Conservation (phyloP, 2,329 filamentous ascomycete species). For the Trichoderma atrobrunneum region DNA sequence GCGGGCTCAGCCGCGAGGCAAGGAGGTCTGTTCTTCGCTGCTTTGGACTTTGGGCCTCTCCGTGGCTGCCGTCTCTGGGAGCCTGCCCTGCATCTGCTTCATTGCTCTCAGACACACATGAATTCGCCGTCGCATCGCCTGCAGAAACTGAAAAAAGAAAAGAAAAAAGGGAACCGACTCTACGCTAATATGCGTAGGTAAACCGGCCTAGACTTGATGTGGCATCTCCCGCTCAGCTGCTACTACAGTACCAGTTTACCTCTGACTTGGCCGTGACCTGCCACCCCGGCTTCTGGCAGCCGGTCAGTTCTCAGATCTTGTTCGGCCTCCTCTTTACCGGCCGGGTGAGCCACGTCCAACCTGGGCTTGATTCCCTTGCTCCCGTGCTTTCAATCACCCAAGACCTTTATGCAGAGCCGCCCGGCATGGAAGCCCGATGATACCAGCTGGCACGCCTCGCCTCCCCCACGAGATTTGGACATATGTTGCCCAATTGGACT, state of each 20-base stretch:
- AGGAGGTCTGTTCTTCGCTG: slow-evolving; percentile 8
- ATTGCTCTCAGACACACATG: slow-evolving; percentile 20
- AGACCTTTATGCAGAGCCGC: background rate
- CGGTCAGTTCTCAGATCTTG: slow-evolving; percentile 23
- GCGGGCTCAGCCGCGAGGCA: slow-evolving; percentile 15
- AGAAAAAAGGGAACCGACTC: background rate
- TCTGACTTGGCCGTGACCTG: slow-evolving; percentile 14
- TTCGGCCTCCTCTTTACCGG: slow-evolving; percentile 20
- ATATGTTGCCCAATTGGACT: background rate
- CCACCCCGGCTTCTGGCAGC: background rate
- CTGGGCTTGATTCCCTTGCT: background rate
- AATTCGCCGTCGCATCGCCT: slow-evolving; percentile 21
- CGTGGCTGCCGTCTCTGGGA: background rate
- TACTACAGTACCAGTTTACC: background rate
- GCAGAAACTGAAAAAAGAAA: background rate
- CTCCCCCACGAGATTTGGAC: background rate
- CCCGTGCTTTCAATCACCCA: background rate
- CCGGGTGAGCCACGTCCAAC: slow-evolving; percentile 10
- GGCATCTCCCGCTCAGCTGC: background rate
- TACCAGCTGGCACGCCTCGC: background rate
- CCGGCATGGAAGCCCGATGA: background rate
- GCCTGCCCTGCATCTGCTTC: slow-evolving; percentile 21
- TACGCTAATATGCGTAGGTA: slow-evolving; percentile 20
- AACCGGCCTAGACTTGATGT: background rate
- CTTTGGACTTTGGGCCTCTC: slow-evolving; percentile 13